Conservation (phyloP, 1,139 yeast species). For the Saccharomyces hybrid region DNA sequence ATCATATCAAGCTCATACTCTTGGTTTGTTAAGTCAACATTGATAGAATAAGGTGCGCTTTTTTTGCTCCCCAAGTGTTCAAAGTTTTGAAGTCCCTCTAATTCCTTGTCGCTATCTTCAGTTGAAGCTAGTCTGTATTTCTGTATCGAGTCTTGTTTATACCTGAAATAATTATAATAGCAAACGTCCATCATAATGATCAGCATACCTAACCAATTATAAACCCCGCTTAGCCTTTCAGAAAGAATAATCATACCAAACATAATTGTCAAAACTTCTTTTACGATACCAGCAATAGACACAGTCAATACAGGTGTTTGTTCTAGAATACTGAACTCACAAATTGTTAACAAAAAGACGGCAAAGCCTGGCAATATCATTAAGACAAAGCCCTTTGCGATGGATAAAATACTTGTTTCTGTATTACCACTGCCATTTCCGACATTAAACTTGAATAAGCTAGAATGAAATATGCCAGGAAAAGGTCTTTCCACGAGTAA, state of each 20-base stretch:
- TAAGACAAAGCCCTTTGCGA: conserved; percentile 42
- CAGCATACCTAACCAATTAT: conserved; percentile 68
- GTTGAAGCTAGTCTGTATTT: background rate
- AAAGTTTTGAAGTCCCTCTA: background rate
- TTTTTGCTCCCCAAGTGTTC: background rate
- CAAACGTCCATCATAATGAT: conserved; percentile 71
- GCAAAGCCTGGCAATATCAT: conserved; percentile 74
- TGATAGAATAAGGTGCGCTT: conserved; percentile 9
- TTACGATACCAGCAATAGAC: conserved; percentile 86
- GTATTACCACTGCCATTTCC: conserved; percentile 1
- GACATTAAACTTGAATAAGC: conserved; percentile 16
- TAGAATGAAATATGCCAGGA: conserved; percentile 21
- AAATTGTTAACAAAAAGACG: conserved; percentile 84
- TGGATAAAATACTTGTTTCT: conserved; percentile 26
- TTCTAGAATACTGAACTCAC: conserved; percentile 77
- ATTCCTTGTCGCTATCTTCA: background rate
- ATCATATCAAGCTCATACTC: conserved; percentile 18
- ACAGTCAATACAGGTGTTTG: conserved; percentile 80
- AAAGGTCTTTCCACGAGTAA: conserved; percentile 27
- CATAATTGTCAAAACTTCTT: conserved; percentile 76
- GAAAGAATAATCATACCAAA: conserved; percentile 66
- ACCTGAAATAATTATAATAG: conserved; percentile 70
- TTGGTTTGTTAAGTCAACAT: conserved; percentile 14
- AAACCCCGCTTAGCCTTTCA: conserved; percentile 51
- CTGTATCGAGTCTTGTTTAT: conserved; percentile 27